Conservation (phyloP, 306 rosid genomes). For the Cotoneaster glaucophyllus region DNA sequence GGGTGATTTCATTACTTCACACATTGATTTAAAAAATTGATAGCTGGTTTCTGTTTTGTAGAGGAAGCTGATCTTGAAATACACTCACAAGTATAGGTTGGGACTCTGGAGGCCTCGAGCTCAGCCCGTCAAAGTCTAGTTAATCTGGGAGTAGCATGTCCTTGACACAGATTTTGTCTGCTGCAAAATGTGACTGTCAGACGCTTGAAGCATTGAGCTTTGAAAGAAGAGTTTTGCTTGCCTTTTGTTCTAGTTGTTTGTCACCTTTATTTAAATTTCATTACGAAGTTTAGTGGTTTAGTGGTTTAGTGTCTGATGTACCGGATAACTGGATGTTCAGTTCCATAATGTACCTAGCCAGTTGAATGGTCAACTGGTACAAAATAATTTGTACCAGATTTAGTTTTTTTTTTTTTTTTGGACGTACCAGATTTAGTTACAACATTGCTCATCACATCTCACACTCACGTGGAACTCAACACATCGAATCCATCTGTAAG, state of each 20-base stretch:
- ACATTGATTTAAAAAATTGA: background rate
- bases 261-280: background rate
- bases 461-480: too few species aligned
- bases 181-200: background rate
- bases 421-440: too few species aligned
- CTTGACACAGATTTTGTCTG: background rate
- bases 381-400: too few species aligned
- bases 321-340: too few species aligned
- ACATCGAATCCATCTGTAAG: too few species aligned
- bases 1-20: background rate
- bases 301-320: too few species aligned
- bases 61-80: constrained; percentile 81
- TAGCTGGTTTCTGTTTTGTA: constrained; percentile 32
- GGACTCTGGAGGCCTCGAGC: constrained; percentile 88
- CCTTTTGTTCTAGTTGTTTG: constrained; percentile 6
- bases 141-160: constrained; percentile 7
- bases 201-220: constrained; percentile 11
- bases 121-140: constrained; percentile 39
- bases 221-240: background rate
- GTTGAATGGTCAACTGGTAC: too few species aligned
- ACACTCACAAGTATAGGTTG: constrained; percentile 72
- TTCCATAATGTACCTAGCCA: too few species aligned
- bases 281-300: too few species aligned
- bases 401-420: too few species aligned
- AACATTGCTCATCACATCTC: too few species aligned